Evolutionary conservation across 2,329 filamentous ascomycete species (phyloP).

Genomic region (Nothophaeocryptopus gaeumannii): DNA sequence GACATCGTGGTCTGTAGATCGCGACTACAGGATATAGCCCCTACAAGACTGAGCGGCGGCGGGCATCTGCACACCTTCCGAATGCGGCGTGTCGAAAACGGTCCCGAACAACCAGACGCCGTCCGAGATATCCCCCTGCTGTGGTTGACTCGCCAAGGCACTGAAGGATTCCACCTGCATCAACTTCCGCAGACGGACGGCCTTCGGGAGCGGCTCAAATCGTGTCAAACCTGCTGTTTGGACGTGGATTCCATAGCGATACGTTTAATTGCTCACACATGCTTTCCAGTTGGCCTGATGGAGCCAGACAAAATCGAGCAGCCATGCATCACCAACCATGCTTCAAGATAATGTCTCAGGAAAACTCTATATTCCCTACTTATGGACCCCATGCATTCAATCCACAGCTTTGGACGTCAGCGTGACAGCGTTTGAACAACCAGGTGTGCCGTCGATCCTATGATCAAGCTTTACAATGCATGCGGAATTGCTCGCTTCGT

Average conservation of each 20-base stretch:
- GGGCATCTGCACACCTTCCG: conserved; percentile 1
- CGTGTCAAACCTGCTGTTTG: too few relatives aligned
- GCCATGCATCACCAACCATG: neutral
- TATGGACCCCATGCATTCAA: neutral
- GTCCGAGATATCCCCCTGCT: conserved; percentile 3
- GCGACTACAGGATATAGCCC: neutral
- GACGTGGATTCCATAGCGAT: neutral
- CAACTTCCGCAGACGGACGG: conserved; percentile 8
- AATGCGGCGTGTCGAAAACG: neutral
- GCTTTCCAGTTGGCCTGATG: neutral
- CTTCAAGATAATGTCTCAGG: neutral
- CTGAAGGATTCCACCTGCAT: neutral
- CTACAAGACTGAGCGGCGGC: conserved; percentile 4
- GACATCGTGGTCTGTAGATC: neutral
- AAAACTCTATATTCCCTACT: neutral
- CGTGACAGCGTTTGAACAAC: neutral
- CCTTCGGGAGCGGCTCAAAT: conserved; percentile 2
- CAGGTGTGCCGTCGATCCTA: neutral
- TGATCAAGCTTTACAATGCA: neutral
- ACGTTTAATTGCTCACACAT: neutral
- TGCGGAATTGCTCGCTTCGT: neutral
- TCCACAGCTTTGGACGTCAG: conserved; percentile 1
- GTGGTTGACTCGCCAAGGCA: neutral
- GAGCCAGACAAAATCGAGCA: neutral
- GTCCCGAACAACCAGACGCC: neutral